Base-by-base conservation (phyloP, 2,329 filamentous ascomycete genomes). In the Metarhizium robertsii region DNA sequence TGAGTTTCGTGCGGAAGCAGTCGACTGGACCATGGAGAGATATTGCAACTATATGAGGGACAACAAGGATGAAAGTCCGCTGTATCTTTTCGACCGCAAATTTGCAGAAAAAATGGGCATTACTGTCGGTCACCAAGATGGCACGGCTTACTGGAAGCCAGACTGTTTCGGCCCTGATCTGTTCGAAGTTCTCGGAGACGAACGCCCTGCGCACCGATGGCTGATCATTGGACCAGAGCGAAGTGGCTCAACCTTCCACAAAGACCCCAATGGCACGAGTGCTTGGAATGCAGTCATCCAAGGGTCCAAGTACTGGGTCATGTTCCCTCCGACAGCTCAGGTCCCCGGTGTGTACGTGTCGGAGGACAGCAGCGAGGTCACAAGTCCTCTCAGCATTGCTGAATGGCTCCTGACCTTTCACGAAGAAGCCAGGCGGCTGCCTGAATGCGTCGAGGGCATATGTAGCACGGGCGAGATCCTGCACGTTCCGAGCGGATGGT, bases 231-330 rank as follows among this genome's bases (percentile, higher is more conserved):
- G 92, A 0, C 91, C 92, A 1, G 83, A 86, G 59, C 79, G 91
- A 56, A 95, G 90, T 65, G 92, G 92, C 34, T 95, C 89, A 61
- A 96, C 92, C 4, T 97, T 96, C 67, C 92, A 97, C 75, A 96
- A 96, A 67, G 84, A 87, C 58, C 83, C 84, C 25, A 87, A 86
- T 62, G 85, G 72, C 18, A 86, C 83, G 18, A 87, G 85, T 63
- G 92, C 94, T 0, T 97, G 92, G 94, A 97, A 97, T 67, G 92
- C 92, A 1, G 90, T 96, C 14, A 76, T 97, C 32, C 84, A 87
- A 57, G 94, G 92, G 5, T 83, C 86, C 38, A 97, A 97, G 67
- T 97, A 97, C 76, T 97, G 94, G 92, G 92, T 97, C 69, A 95
- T 97, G 90, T 97, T 97, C 66, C 91, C 90, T 0, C 87, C 88